Evolutionary conservation across 768 basidiomycete genomes (phyloP).

Genomic region (Lyophyllum semitale): DNA sequence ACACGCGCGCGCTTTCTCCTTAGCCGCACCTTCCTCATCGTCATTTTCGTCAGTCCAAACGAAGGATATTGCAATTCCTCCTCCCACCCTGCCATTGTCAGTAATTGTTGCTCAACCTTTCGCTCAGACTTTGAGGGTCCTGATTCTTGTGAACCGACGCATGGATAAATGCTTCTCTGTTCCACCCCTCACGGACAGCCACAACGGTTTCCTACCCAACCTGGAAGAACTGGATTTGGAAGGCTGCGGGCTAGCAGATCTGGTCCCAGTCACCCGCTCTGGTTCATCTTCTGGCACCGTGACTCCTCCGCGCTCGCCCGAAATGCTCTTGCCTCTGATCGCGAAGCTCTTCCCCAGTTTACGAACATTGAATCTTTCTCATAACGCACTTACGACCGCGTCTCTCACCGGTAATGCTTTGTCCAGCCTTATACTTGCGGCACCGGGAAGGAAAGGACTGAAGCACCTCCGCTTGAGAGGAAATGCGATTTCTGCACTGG

Average conservation of each 20-base stretch:
- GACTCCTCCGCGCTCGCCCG: conserved; percentile 45
- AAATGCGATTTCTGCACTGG: conserved; percentile 62
- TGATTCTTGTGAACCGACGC: conserved; percentile 65
- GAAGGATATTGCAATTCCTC: conserved; percentile 58
- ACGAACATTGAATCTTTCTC: conserved; percentile 71
- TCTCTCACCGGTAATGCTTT: conserved; percentile 52
- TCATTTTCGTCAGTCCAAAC: conserved; percentile 18
- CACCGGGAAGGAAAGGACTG: conserved; percentile 52
- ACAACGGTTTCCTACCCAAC: conserved; percentile 52
- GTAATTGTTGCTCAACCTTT: conserved; percentile 63
- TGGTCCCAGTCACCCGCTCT: conserved; percentile 47
- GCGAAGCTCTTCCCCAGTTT: conserved; percentile 71
- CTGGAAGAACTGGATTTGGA: conserved; percentile 77
- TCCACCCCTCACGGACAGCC: conserved; percentile 37
- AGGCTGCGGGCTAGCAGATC: conserved; percentile 69
- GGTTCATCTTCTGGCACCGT: conserved; percentile 32
- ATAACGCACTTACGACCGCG: conserved; percentile 63
- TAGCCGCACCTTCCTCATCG: conserved; percentile 35
- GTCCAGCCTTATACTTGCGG: conserved; percentile 51
- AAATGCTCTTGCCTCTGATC: conserved; percentile 60
- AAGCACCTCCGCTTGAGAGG: conserved; percentile 69
- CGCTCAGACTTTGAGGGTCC: conserved; percentile 54
- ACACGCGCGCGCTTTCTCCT: conserved; percentile 67
- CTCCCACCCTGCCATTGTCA: conserved; percentile 67
- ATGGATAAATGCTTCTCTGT: conserved; percentile 65